Conservation (phyloP, 495 filamentous ascomycete species). For the Clavariopsis aquatica region DNA sequence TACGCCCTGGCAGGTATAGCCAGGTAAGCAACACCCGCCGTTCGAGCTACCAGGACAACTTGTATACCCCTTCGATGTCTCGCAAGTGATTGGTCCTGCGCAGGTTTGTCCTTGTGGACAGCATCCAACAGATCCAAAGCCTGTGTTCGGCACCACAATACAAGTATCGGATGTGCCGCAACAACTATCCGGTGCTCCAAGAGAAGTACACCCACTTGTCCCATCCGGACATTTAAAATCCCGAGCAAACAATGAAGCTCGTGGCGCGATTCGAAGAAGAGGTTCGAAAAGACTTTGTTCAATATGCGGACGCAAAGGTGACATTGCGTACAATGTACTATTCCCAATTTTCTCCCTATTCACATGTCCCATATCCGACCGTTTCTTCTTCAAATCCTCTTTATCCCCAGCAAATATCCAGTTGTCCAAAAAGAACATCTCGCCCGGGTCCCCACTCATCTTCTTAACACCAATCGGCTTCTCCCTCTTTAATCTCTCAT, state of each 20-base stretch:
- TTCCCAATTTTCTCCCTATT: slow-evolving; percentile 1
- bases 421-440: slow-evolving; percentile 77
- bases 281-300: slow-evolving; percentile 13
- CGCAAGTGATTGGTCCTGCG: slow-evolving; percentile 65
- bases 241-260: slow-evolving; percentile 44
- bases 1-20: slow-evolving; percentile 72
- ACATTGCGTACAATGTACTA: slow-evolving; percentile 19
- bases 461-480: slow-evolving; percentile 60
- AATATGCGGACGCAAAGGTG: slow-evolving; percentile 48
- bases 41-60: slow-evolving; percentile 68
- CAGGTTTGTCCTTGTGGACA: slow-evolving; percentile 75
- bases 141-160: slow-evolving; percentile 68
- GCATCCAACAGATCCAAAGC: slow-evolving; percentile 78
- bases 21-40: slow-evolving; percentile 85
- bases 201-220: slow-evolving; percentile 65
- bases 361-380: background rate
- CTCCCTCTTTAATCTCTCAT: slow-evolving; percentile 42
- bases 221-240: slow-evolving; percentile 75
- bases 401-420: slow-evolving; percentile 54
- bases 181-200: slow-evolving; percentile 74
- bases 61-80: slow-evolving; percentile 56
- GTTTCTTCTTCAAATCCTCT: slow-evolving; percentile 9
- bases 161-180: slow-evolving; percentile 70
- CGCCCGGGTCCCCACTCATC: slow-evolving; percentile 77
- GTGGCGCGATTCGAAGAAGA: slow-evolving; percentile 29